Evolutionary conservation across 805 yeast genomes (phyloP), one percentile per base, ranked within the genome.

Genomic region (Yamadazyma phyllophila): DNA sequence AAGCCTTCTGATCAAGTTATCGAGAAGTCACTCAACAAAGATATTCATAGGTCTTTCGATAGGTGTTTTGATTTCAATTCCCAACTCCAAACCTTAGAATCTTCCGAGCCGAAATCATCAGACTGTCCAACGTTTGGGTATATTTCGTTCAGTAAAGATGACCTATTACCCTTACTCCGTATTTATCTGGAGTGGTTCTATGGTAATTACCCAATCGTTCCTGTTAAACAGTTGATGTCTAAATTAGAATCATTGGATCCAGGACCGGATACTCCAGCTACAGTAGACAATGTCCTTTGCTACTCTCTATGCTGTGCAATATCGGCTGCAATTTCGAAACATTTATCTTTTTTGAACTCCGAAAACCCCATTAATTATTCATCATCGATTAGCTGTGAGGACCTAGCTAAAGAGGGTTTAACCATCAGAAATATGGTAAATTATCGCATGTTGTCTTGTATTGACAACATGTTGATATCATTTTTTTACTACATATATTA

Each of bases 141-240:
- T 7, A 29, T 29, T 5, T 29, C 31, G 4, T 29, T 11, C n/a
- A 8, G 16, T 4, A 15, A 35, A 29, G 56, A 58, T n/a, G 44
- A 44, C 27, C 44, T 66, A n/a, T 44, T 64, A 7, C 67, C 64
- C 15, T 57, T 58, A 27, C 52, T 66, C n/a, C 63, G 59, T 44
- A 50, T 64, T 4, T 66, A 61, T 51, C 67, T 63, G 47, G 63
- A 66, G 8, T 66, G 68, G 67, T 66, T 58, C 46, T 65, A 65
- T 47, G 69, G 69, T 5, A 60, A 62, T 15, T 66, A 70, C 70
- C 72, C 72, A 16, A 59, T 59, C 16, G 50, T 58, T 5, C 55
- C 60, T 7, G 59, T 61, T 16, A 59, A 61, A 2, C 59, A 57
- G n/a, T 50, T 65, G 35, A 56, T 63, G 7, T 44, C 52, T 1